Evolutionary conservation across 1,284 basidiomycete species (phyloP), one percentile per base, ranked within the genome.

Genomic region (Heterobasidion occidentale): DNA sequence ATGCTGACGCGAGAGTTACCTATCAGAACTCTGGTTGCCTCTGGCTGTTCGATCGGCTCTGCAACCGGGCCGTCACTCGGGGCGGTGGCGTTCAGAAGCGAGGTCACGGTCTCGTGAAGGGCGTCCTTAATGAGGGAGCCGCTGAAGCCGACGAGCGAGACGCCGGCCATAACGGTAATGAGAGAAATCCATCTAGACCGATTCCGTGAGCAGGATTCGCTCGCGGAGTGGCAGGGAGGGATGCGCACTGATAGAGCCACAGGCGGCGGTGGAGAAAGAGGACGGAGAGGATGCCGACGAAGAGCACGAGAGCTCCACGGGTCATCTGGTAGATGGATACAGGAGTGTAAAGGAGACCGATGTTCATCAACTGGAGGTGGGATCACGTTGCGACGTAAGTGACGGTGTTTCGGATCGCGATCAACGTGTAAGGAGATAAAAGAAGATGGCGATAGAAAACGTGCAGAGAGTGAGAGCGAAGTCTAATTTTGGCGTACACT

Each of bases 301-400:
- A 99, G 54, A 99, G 83, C 54, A 99, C 96, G 56, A 99, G 84
- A 12, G 95, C 92, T 46, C 97, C 97, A 61, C 97, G 85, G 46
- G 91, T 93, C 96, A 98, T 98, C 75, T 96, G 96, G 77, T 92
- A 98, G 65, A 99, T 94, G 53, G 94, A 97, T 47, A 98, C 96
- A 27, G 95, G 95, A 1, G 93, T 96, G 70, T 96, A 93, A 51
- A 98, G 81, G 54, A 98, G 80, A 57, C 94, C 95, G 63, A 95
- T 79, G 66, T 97, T 97, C 95, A 98, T 98, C 63, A 95, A 78
- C 81, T 93, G 67, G 59, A 61, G 59, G 64, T 62, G 56, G 11
- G 9, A 20, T n/a, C 19, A 59, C 60, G 55, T 61, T 59, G 42
- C 52, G 56, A 54, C 53, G 27, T 42, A 11, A 11, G 38, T 42